A percentile compares a stretch with the other conserved stretches of the same genome.
phyloP scores from a whole-genome alignment of 1,284 basidiomycete species.

The Hemileia vastatrix region DNA sequence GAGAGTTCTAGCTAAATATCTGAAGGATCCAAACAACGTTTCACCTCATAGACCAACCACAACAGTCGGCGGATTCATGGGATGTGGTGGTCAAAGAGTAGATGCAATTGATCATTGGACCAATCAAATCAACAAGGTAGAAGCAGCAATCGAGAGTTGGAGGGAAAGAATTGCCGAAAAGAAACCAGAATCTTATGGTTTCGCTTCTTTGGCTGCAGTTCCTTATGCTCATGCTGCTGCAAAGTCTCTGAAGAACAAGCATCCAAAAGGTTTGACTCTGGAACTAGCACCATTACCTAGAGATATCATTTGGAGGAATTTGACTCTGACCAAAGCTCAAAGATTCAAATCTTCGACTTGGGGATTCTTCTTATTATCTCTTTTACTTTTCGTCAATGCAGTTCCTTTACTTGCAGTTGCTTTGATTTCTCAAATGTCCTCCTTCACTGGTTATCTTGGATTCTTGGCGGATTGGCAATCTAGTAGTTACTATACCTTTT shows the following conservation, averaged over 20 bases:
- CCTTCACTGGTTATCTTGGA: constrained; percentile 53
- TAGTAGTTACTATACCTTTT: constrained; percentile 30
- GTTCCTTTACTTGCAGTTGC: not conserved
- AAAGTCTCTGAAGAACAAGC: constrained; percentile 57
- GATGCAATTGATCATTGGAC: constrained; percentile 73
- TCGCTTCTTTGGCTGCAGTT: constrained; percentile 84
- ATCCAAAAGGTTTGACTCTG: constrained; percentile 61
- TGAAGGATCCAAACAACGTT: constrained; percentile 60
- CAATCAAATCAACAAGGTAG: constrained; percentile 34
- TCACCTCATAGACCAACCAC: constrained; percentile 65
- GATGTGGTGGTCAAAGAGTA: constrained; percentile 60
- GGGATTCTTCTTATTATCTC: constrained; percentile 4
- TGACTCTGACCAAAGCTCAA: too few relatives aligned
- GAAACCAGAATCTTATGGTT: constrained; percentile 74
- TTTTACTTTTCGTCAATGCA: not conserved
- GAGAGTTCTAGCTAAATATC: constrained; percentile 66
- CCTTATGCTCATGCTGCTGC: constrained; percentile 79
- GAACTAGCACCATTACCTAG: constrained; percentile 76
- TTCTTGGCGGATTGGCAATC: constrained; percentile 52
- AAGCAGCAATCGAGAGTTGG: constrained; percentile 31
- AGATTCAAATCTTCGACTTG: too few relatives aligned
- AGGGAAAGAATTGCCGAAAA: constrained; percentile 29
- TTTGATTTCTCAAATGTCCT: constrained; percentile 8
- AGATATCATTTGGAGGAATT: constrained; percentile 62
- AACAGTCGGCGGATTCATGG: constrained; percentile 62